phyloP scores from a whole-genome alignment of 2,329 filamentous ascomycete species.

The Fonsecaea erecta region DNA sequence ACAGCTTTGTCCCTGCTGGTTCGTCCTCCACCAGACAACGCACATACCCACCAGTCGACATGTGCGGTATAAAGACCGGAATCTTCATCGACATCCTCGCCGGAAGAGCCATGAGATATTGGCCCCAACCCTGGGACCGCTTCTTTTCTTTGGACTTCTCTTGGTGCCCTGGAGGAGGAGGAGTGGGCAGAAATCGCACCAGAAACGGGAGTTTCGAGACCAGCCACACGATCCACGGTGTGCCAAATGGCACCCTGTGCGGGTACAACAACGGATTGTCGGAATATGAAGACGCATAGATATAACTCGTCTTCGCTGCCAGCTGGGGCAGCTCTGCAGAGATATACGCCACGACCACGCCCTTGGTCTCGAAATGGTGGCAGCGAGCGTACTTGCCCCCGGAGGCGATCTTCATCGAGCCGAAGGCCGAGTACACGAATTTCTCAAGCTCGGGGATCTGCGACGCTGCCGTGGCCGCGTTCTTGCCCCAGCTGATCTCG shows the following conservation, averaged over 20 bases:
- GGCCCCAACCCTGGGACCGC: not conserved
- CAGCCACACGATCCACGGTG: slow-evolving; percentile 18
- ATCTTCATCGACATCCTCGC: slow-evolving; percentile 10
- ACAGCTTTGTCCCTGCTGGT: slow-evolving; percentile 14
- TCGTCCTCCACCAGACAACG: slow-evolving; percentile 24
- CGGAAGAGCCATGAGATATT: slow-evolving; percentile 21
- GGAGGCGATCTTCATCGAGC: slow-evolving; percentile 22
- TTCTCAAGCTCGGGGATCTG: slow-evolving; percentile 16
- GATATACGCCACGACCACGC: slow-evolving; percentile 14
- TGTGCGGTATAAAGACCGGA: slow-evolving; percentile 18
- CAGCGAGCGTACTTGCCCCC: slow-evolving; percentile 20
- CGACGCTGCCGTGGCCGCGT: slow-evolving; percentile 14
- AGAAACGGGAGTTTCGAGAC: slow-evolving; percentile 17
- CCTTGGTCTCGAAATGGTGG: slow-evolving; percentile 20
- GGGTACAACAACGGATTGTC: slow-evolving; percentile 21
- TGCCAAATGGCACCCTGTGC: slow-evolving; percentile 16
- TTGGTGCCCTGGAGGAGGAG: slow-evolving; percentile 1
- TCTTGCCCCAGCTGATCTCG: slow-evolving; percentile 16
- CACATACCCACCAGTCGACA: slow-evolving; percentile 17
- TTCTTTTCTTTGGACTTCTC: slow-evolving; percentile 9
- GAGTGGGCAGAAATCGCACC: slow-evolving; percentile 12
- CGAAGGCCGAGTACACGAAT: slow-evolving; percentile 21
- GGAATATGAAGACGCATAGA: slow-evolving; percentile 16
- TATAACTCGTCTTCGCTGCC: slow-evolving; percentile 7
- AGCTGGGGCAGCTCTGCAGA: slow-evolving; percentile 10